Conservation (phyloP, 345 rosid genomes). For the Euclidium syriacum region DNA sequence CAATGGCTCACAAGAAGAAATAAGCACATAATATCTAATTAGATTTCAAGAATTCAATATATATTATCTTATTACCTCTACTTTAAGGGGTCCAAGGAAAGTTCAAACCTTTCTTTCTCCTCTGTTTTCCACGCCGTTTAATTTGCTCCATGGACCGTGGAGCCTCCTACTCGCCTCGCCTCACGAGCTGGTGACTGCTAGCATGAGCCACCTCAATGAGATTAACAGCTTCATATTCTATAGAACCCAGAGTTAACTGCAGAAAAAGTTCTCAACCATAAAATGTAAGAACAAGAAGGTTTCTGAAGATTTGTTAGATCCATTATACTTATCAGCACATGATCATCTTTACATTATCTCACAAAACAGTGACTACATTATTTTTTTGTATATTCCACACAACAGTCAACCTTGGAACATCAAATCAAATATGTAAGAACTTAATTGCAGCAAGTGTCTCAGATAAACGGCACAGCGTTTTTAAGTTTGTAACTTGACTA, state of each 20-base stretch:
- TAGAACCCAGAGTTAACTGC: not conserved
- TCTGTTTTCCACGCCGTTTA: not conserved
- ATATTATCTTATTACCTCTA: constrained; percentile 2
- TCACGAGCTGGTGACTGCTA: not conserved
- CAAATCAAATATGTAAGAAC: not conserved
- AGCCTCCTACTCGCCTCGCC: not conserved
- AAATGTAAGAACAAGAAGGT: not conserved
- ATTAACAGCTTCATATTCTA: not conserved
- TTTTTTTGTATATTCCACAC: not conserved
- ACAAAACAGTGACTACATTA: not conserved
- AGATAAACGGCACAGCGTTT: not conserved
- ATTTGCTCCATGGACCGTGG: not conserved
- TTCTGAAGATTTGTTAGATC: not conserved
- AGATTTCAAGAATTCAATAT: constrained; percentile 17
- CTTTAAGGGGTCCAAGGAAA: not conserved
- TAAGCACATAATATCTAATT: constrained; percentile 3
- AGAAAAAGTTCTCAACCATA: not conserved
- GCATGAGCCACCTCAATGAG: not conserved
- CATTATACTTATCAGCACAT: not conserved
- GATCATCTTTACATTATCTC: not conserved
- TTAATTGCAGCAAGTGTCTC: not conserved
- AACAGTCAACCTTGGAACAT: not conserved
- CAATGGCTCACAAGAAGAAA: constrained; percentile 1
- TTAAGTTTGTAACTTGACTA: constrained; percentile 13
- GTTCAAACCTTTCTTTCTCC: not conserved